Evolutionary conservation across 2,329 filamentous ascomycete species (phyloP), one percentile per base, ranked within the genome.

Genomic region (Trichoderma guizhouense): DNA sequence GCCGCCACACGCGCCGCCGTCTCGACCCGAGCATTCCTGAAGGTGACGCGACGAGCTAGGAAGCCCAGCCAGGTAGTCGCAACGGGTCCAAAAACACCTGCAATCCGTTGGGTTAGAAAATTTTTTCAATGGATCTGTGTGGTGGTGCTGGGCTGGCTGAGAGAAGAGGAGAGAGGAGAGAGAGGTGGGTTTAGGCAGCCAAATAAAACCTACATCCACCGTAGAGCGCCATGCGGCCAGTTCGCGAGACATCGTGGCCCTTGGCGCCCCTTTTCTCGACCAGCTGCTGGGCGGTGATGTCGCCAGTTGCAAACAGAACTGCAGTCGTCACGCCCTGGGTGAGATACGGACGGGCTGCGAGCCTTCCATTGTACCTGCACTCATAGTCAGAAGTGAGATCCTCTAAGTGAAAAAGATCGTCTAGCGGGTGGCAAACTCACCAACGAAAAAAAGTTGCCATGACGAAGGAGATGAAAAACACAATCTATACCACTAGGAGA

Each of bases 251-350:
- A 78, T 95, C 92, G 81, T 99, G 95, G 75, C 92, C 92, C 76
- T 91, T 83, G 30, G 92, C 76, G 21, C 94, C 95, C 78, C 88
- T 91, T 81, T 90, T 91, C 84, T 98, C 95, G 72, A 99, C 93
- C 43, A 90, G 86, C 83, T 98, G 95, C 83, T 99, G 96, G 47
- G 96, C 94, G 76, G 97, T 91, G 73, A 92, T 86, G 84, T 99
- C 96, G 78, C 96, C 96, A 15, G 94, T 93, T 72, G 92, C 95
- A 81, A 98, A 99, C 74, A 99, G 91, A 72, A 98, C 88, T 63
- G 93, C 92, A 51, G 95, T 98, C 71, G 94, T 97, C 77, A 97
- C 84, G 80, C 92, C 93, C 86, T 97, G 94, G 12, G 95, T 98
- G 78, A 98, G 89, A 77, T 98, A 86, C 73, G 95, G 95, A 79